These are phyloP conservation scores for Penicillium freii DNA, from an alignment of 2,329 filamentous ascomycete species.

Conservation along the genomic window DNA sequence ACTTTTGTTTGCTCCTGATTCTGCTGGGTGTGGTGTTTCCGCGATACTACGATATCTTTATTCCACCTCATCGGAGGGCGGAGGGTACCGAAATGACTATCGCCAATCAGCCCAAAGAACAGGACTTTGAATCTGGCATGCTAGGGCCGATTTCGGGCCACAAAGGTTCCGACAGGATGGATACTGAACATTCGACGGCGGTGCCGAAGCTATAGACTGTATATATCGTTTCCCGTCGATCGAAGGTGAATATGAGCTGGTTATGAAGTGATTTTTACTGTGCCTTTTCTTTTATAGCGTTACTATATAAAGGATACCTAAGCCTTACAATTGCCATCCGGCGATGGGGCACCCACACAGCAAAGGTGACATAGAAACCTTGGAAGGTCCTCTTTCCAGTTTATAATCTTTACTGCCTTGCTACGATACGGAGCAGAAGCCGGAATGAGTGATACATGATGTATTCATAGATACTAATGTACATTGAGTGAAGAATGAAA, in stretches of 20 bases:
- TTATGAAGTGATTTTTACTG: background rate
- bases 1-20: constrained; percentile 50
- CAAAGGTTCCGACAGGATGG: background rate
- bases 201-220: background rate
- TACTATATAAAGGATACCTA: too few species aligned
- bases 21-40: constrained; percentile 52
- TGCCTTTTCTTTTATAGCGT: too few species aligned
- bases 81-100: constrained; percentile 40
- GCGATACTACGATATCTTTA: constrained; percentile 54
- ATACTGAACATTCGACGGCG: background rate
- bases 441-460: too few species aligned
- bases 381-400: too few species aligned
- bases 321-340: too few species aligned
- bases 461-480: too few species aligned
- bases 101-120: background rate
- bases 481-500: too few species aligned
- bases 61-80: constrained; percentile 47
- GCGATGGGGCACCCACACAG: too few species aligned
- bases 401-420: too few species aligned
- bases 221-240: background rate
- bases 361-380: too few species aligned
- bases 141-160: background rate
- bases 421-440: too few species aligned
- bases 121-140: background rate
- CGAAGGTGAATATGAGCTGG: background rate